Percentiles rank a stretch among this genome's conserved stretches.
These are phyloP conservation scores for Alternaria novae-zelandiae DNA, from an alignment of 2,329 filamentous ascomycete genomes.

Conservation along the genomic window DNA sequence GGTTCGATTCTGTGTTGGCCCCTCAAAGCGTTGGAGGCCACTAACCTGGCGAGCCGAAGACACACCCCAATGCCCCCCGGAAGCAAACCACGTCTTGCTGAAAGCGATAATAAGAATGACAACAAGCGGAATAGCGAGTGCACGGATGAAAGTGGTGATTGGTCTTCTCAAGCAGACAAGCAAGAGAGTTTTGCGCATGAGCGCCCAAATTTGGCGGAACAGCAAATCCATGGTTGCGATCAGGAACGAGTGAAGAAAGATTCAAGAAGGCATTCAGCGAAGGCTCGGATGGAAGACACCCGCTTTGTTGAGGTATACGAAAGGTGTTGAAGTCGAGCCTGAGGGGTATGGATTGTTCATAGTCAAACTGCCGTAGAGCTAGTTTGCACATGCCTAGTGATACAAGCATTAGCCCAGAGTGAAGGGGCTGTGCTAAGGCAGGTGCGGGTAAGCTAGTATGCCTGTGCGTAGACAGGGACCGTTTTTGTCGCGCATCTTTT, in stretches of 20 bases:
- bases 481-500: neutral
- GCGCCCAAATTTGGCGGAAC: neutral
- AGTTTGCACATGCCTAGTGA: neutral
- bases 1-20: neutral
- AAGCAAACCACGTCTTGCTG: neutral
- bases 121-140: neutral
- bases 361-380: neutral
- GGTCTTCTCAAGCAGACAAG: neutral
- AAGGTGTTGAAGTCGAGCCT: neutral
- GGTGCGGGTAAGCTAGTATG: neutral
- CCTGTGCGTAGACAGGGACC: neutral
- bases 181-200: neutral
- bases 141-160: neutral
- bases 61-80: neutral
- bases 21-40: neutral
- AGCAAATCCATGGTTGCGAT: neutral
- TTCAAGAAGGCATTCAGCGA: neutral
- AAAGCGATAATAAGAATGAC: neutral
- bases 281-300: neutral
- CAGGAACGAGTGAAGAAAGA: neutral
- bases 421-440: neutral
- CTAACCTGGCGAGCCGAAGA: neutral
- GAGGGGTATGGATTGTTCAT: neutral
- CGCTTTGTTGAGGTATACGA: neutral
- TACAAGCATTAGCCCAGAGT: neutral